Percentiles rank a stretch among this genome's conserved stretches.
phyloP scores from a whole-genome alignment of 306 rosid species.

The Gastrolobium bilobum region DNA sequence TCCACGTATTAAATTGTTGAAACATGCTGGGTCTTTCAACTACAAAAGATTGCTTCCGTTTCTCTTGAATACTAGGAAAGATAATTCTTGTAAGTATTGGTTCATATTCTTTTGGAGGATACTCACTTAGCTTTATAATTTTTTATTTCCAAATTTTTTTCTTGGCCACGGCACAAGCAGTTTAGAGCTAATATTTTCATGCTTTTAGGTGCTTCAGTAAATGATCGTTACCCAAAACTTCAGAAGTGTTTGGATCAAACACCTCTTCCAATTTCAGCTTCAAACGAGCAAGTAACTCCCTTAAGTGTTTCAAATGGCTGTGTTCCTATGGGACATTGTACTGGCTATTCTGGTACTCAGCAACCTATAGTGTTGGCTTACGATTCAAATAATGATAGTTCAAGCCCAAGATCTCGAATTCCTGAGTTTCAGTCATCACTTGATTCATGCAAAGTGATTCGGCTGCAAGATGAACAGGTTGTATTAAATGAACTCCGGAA shows the following conservation, averaged over 20 bases:
- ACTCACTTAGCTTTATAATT: conserved; percentile 1
- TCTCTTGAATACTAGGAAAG: conserved; percentile 51
- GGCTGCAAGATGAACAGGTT: conserved; percentile 48
- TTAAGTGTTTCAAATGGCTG: conserved; percentile 46
- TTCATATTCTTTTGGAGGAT: conserved; percentile 13
- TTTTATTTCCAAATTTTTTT: background rate
- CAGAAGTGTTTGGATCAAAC: conserved; percentile 50
- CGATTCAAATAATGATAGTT: conserved; percentile 39
- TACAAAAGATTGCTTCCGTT: conserved; percentile 79
- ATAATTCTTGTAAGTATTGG: conserved; percentile 53
- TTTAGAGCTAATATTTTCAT: conserved; percentile 29
- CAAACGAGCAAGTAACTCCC: conserved; percentile 38
- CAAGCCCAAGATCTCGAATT: conserved; percentile 37
- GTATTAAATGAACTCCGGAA: conserved; percentile 43
- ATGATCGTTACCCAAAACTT: conserved; percentile 39
- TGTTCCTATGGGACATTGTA: conserved; percentile 11
- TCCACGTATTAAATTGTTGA: conserved; percentile 57
- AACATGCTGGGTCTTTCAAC: conserved; percentile 63
- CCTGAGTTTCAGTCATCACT: conserved; percentile 36
- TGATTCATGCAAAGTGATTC: conserved; percentile 45
- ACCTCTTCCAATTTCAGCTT: conserved; percentile 38
- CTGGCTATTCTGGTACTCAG: conserved; percentile 38
- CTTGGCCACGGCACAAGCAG: background rate
- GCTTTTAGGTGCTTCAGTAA: conserved; percentile 55
- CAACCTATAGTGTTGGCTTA: conserved; percentile 33